Evolutionary conservation across 2,329 filamentous ascomycete species (phyloP).

Genomic region (Ceratocystiopsis brevicomis): DNA sequence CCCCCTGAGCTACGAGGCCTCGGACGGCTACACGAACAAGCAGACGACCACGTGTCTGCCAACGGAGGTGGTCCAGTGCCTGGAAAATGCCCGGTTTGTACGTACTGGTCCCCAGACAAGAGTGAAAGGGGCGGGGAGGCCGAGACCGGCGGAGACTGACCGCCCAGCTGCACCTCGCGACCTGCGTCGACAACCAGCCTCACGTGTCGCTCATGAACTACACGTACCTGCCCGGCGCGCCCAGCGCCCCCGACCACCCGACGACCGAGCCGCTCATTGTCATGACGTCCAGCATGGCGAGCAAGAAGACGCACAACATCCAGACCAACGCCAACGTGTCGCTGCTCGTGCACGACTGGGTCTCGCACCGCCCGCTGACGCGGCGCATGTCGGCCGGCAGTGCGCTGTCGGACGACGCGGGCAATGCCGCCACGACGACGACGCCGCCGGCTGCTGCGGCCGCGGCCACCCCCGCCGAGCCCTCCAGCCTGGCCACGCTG

Average conservation of each 20-base stretch:
- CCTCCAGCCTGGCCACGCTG: constrained; percentile 59
- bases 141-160: neutral
- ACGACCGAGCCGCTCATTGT: constrained; percentile 52
- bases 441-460: constrained; percentile 18
- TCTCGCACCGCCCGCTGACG: constrained; percentile 75
- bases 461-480: constrained; percentile 33
- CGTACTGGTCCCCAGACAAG: constrained; percentile 13
- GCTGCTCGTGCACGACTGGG: constrained; percentile 92
- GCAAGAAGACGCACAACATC: constrained; percentile 67
- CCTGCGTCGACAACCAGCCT: constrained; percentile 62
- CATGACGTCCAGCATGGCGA: constrained; percentile 73
- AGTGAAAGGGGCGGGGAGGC: constrained; percentile 2
- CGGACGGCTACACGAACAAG: constrained; percentile 53
- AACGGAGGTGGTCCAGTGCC: constrained; percentile 68
- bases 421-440: neutral
- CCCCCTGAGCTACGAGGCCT: constrained; percentile 57
- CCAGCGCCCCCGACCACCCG: constrained; percentile 27
- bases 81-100: constrained; percentile 91
- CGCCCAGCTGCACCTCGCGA: constrained; percentile 77
- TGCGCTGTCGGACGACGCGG: constrained; percentile 20
- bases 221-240: constrained; percentile 74
- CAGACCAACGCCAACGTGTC: constrained; percentile 72
- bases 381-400: constrained; percentile 40
- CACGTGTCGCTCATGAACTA: constrained; percentile 98
- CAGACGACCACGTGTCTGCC: constrained; percentile 54